Evolutionary conservation across 2,329 filamentous ascomycete genomes (phyloP).

Genomic region (Xylariaceae sp.): DNA sequence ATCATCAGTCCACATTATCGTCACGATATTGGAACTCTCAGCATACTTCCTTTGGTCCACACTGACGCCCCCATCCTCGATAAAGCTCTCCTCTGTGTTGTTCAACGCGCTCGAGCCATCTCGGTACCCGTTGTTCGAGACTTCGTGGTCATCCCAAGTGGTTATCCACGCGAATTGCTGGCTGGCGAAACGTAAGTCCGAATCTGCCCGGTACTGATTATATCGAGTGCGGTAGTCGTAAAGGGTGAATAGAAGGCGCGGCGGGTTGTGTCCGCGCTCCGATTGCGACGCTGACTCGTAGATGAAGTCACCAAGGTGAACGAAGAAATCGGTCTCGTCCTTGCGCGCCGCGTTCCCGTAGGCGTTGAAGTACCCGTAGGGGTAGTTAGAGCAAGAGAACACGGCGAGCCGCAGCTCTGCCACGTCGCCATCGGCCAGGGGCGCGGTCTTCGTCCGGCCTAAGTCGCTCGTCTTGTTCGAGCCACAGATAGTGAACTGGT

Average conservation of each 20-base stretch:
- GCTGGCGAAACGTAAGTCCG: slow-evolving; percentile 36
- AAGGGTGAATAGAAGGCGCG: slow-evolving; percentile 28
- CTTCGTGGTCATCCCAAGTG: slow-evolving; percentile 40
- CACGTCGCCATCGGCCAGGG: slow-evolving; percentile 22
- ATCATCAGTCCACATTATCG: no score
- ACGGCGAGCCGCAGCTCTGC: slow-evolving; percentile 27
- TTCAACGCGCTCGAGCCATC: slow-evolving; percentile 58
- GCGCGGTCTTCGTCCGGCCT: slow-evolving; percentile 32
- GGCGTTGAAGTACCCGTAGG: slow-evolving; percentile 44
- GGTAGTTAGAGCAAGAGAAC: slow-evolving; percentile 28
- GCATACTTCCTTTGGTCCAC: slow-evolving; percentile 73
- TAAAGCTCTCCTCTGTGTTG: slow-evolving; percentile 64
- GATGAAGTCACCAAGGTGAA: slow-evolving; percentile 50
- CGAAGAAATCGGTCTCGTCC: slow-evolving; percentile 41
- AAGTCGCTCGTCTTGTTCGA: slow-evolving; percentile 26
- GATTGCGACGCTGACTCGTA: slow-evolving; percentile 51
- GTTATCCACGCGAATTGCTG: slow-evolving; percentile 41
- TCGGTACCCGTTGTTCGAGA: slow-evolving; percentile 56
- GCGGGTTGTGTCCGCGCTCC: slow-evolving; percentile 23
- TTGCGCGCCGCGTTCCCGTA: slow-evolving; percentile 40
- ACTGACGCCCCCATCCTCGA: slow-evolving; percentile 49
- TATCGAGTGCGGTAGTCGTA: slow-evolving; percentile 40
- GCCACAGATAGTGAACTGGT: slow-evolving; percentile 29
- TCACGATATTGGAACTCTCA: no score
- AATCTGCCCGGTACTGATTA: slow-evolving; percentile 36